A percentile compares a stretch with the other conserved stretches of the same genome.
These are phyloP conservation scores for Eutrema heterophyllum DNA, from an alignment of 345 rosid species.

Conservation along the genomic window DNA sequence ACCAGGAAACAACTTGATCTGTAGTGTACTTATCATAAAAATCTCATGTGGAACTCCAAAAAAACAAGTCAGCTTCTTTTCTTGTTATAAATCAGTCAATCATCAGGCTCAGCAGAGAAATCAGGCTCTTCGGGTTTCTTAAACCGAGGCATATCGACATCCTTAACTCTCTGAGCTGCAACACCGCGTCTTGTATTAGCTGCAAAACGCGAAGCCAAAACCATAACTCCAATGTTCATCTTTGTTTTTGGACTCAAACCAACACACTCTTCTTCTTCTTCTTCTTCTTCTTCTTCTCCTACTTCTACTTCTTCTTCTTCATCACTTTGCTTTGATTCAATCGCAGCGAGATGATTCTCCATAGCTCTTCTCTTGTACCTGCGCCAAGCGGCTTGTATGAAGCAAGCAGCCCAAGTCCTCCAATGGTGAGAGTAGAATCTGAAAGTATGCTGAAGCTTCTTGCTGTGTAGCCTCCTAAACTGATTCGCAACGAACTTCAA, in stretches of 20 bases:
- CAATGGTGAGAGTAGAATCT: constrained; percentile 90
- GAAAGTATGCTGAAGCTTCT: constrained; percentile 90
- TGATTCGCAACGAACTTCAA: constrained; percentile 90
- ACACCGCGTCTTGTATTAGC: constrained; percentile 61
- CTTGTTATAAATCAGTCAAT: constrained; percentile 15
- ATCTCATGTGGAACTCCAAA: background rate
- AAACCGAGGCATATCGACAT: constrained; percentile 47
- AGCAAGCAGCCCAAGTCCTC: constrained; percentile 97
- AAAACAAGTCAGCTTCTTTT: background rate
- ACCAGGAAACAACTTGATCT: background rate
- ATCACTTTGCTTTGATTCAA: constrained; percentile 40
- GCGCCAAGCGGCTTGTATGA: constrained; percentile 91
- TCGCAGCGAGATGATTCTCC: constrained; percentile 39
- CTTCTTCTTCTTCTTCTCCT: constrained; percentile 14
- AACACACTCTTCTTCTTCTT: constrained; percentile 13
- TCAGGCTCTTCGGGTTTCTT: constrained; percentile 85
- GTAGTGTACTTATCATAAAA: constrained; percentile 8
- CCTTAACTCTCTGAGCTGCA: constrained; percentile 55
- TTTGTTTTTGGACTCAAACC: constrained; percentile 30
- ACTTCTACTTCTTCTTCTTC: constrained; percentile 20
- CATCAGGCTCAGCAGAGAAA: constrained; percentile 54
- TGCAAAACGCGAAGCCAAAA: constrained; percentile 68
- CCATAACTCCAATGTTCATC: constrained; percentile 46
- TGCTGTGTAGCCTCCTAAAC: constrained; percentile 87
- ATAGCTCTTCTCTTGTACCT: constrained; percentile 60